Evolutionary conservation across 2,329 filamentous ascomycete species (phyloP), one percentile per base, ranked within the genome.

Genomic region (Pseudogymnoascus sp.): DNA sequence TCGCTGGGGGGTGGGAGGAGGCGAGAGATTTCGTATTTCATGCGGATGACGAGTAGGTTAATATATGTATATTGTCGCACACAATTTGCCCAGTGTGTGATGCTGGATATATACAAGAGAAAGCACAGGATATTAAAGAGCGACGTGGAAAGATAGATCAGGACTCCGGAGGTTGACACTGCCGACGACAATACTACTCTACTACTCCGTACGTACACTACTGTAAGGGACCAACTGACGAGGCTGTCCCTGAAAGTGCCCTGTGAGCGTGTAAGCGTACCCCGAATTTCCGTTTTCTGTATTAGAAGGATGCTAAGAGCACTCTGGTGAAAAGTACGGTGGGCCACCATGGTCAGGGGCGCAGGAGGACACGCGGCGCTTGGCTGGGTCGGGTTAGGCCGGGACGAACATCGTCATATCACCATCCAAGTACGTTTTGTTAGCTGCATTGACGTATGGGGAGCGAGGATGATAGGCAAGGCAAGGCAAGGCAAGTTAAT

Each of bases 1-100:
- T 53, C 47, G 13, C 26, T 29, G 21, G 5, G 5, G 14, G 14
- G 21, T 14, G 24, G 24, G 44, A 53, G 47, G 47, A 31, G 47
- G n/a, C 14, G 47, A 53, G 47, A 29, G 47, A 53, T 53, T 53
- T 53, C 26, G 47, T 53, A 53, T 53, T 31, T 53, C 47, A 53
- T 53, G 47, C 47, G n/a, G 47, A 53, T 53, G 47, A 53, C 47
- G 10, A 50, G 47, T 6, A 31, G 14, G 4, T 16, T 53, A 53
- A 53, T 53, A 31, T 53, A 53, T 19, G 26, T 31, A 53, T 31
- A 53, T 53, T 53, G n/a, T 13, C 3, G 21, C 8, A 7, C 8
- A 31, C 4, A 19, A 16, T 31, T 53, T 31, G 14, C 26, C 47
- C 31, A 19, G 19, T 19, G 24, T 31, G 10, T 31, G 47, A 53